Evolutionary conservation across 1,284 basidiomycete species (phyloP).

Genomic region (Trichosporon asahii): DNA sequence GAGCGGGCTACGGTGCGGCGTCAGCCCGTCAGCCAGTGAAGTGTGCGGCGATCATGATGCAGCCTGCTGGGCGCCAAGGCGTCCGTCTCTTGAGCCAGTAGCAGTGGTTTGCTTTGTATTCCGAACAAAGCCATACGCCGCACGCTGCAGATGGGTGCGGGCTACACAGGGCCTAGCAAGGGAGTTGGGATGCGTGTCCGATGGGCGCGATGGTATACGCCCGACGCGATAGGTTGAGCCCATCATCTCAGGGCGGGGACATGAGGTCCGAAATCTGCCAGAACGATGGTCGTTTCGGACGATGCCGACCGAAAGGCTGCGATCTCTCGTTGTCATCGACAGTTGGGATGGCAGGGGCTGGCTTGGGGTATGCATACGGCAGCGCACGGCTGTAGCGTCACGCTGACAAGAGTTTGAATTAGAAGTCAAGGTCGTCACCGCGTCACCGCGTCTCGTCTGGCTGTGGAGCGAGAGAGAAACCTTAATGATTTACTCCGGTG

Average conservation of each 20-base stretch:
- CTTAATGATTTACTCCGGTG: neutral
- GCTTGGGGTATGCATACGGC: neutral
- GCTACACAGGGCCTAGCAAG: neutral
- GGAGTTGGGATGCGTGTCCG: neutral
- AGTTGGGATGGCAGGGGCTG: no score
- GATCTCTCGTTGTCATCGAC: neutral
- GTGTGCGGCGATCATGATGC: neutral
- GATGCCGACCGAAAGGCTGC: neutral
- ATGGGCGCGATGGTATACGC: neutral
- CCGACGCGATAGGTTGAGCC: neutral
- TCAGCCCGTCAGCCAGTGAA: neutral
- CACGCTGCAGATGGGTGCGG: neutral
- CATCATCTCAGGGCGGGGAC: neutral
- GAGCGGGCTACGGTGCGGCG: no score
- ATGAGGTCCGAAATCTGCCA: neutral
- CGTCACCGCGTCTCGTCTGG: no score
- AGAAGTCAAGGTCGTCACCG: no score
- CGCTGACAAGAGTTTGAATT: neutral
- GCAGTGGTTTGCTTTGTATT: neutral
- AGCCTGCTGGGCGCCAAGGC: neutral
- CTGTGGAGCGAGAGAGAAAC: neutral
- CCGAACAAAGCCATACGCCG: neutral
- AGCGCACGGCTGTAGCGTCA: neutral
- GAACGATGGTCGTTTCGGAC: neutral
- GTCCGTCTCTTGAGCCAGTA: neutral